Base-by-base conservation (phyloP, 1,139 yeast species). In the Lodderomyces beijingensis region DNA sequence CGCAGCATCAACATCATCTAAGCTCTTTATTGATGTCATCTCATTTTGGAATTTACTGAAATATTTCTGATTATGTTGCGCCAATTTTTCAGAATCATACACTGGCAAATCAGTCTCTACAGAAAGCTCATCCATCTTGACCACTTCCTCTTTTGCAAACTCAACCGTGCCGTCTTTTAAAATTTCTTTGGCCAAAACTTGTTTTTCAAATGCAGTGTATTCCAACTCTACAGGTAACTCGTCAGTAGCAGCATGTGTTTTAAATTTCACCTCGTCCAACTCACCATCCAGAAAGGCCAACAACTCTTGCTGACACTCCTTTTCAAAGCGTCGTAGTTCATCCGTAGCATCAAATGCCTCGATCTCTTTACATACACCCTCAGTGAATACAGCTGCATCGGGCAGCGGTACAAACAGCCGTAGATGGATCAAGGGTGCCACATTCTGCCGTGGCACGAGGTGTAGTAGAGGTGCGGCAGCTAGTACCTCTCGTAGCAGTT, bases 11-110 rank as follows among this genome's bases (percentile, higher is more conserved):
- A n/a, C n/a, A n/a, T n/a, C n/a, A 9, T 20, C 17, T 2, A 19
- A 16, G 5, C 15, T 13, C 5, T 81, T 74, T 16, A 76, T 44
- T 1, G 65, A 43, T 2, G 57, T 60, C 33, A 77, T 84, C 30
- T 69, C 72, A 5, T 69, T 40, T 4, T 54, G 52, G 36, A 48
- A 50, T 9, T 30, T 35, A 15, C 36, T 40, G 20, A 46, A 44
- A 36, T 39, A 45, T 14, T 42, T 43, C 12, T 32, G 30, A 27
- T 46, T 47, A 31, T 49, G 52, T n/a, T 32, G 26, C 5, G 29
- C 24, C 16, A 40, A 35, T 9, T 46, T 41, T n/a, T 29, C 29
- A 8, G 28, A 13, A 21, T 44, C 40, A 28, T 44, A 28, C 17
- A 19, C 9, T 4, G 27, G 28, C n/a, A n/a, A n/a, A n/a, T n/a